Evolutionary conservation across 208 protist species (phyloP), one percentile per base, ranked within the genome.

Genomic region (Crithidia expoeki): DNA sequence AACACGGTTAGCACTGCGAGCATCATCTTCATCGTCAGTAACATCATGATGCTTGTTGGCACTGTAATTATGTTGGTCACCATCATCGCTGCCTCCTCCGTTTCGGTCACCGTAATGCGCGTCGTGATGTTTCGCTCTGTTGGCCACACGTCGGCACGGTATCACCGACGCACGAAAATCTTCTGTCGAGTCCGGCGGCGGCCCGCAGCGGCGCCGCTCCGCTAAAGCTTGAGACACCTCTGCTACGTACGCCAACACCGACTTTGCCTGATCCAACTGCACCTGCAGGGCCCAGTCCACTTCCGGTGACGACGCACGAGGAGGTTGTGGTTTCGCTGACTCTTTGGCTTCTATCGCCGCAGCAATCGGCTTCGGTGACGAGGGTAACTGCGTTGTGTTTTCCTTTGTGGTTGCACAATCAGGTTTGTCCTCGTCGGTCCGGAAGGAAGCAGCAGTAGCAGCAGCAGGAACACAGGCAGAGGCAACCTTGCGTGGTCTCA

Each of bases 201-300:
- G 63, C 5, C 83, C 71, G 52, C 76, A 85, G 34, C 83, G 71
- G 0, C 79, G 80, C 17, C 89, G 75, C 27, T 81, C 73, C 11
- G 66, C 60, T 0, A 94, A 66, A 4, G 86, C 81, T 0, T 51
- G 50, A 16, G 72, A 76, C 12, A 89, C 74, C 60, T 75, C 66
- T 42, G 80, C 74, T 30, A 94, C 62, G 51, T 92, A 94, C 53
- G 72, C 74, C 56, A 94, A 67, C 42, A 94, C 81, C 6, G 80
- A 40, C 32, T 88, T 77, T 57, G 86, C 81, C 63, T 94, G 75
- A 30, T 83, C 82, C 27, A 90, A 42, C 46, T 80, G 58, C 5
- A 57, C 46, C 25, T 59, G 61, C 50, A 64, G 16, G 10, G 42
- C 34, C 16, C 34, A 25, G 34, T 68, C 52, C 25, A 60, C 11